Evolutionary conservation across 2,329 filamentous ascomycete genomes (phyloP), one percentile per base, ranked within the genome.

Genomic region (Trichoderma aggressivum): DNA sequence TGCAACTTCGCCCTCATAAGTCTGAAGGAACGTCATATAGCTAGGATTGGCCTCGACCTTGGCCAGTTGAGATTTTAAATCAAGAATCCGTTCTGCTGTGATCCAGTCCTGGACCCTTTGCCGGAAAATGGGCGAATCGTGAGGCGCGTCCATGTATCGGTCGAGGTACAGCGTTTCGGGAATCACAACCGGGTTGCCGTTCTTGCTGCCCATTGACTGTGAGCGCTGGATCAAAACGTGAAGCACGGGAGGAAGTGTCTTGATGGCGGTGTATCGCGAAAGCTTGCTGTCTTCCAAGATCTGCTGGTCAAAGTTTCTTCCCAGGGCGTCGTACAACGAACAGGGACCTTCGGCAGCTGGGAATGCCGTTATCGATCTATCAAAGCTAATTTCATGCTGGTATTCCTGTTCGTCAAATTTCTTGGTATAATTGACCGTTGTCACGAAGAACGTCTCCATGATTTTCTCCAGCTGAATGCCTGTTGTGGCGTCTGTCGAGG

Each of bases 171-270:
- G 86, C 2, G 87, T 90, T 74, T 96, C 91, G 5, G 91, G 90
- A n/a, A 99, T 89, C 24, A 89, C 86, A 14, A 99, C 88, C 12
- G 92, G 89, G 72, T 94, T 90, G 68, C 89, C 89, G 32, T 94
- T 94, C 78, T 97, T 97, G 56, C 86, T 86, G 7, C 87, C 86
- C 74, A 93, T 90, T 64, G 90, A 93, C 72, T 91, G 90, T 5
- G 92, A 91, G 6, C 96, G 90, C 78, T 97, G 94, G 36, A 99
- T 93, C 74, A 94, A 92, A 58, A 99, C 90, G 76, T 98, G 94
- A 21, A 98, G 84, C 36, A 99, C 88, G 0, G 94, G 94, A 0
- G 96, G 94, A 12, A 94, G 84, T n/a, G 86, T 86, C 73, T 88
- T 88, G 69, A 97, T 92, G 1, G 92, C 91, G 7, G 90, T 90